Percentiles rank a stretch among this genome's conserved stretches.
phyloP scores from a whole-genome alignment of 2,329 filamentous ascomycete species.

The Botryosphaeria dothidea region DNA sequence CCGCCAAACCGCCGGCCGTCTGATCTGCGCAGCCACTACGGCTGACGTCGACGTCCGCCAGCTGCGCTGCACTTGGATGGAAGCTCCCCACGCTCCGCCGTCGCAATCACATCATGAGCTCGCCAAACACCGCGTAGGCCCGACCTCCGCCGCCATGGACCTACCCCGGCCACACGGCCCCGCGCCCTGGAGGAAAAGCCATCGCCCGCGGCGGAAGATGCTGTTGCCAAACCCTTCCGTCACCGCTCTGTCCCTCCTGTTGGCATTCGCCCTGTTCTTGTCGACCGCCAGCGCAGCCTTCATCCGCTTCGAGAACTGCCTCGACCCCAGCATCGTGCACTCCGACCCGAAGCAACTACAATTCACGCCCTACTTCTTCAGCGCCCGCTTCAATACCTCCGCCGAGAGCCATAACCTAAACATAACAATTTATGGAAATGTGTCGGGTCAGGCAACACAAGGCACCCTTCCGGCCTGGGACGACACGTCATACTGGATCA shows the following conservation, averaged over 20 bases:
- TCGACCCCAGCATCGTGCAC: slow-evolving; percentile 60
- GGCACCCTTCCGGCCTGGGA: slow-evolving; percentile 61
- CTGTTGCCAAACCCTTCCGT: not conserved
- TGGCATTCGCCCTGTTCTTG: not conserved
- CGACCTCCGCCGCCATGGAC: slow-evolving; percentile 14
- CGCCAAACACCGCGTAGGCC: slow-evolving; percentile 1
- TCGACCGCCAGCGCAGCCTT: slow-evolving; percentile 49
- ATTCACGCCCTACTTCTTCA: slow-evolving; percentile 74
- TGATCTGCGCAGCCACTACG: slow-evolving; percentile 16
- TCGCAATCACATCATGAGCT: slow-evolving; percentile 9
- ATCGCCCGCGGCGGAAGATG: slow-evolving; percentile 15
- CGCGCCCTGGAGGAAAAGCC: not conserved
- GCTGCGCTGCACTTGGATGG: slow-evolving; percentile 16
- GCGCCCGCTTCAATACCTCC: slow-evolving; percentile 69
- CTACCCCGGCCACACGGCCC: slow-evolving; percentile 3
- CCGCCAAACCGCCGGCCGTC: slow-evolving; percentile 9
- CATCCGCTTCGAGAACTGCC: slow-evolving; percentile 82
- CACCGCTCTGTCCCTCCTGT: not conserved
- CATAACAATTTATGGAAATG: slow-evolving; percentile 87
- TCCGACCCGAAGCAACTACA: slow-evolving; percentile 67
- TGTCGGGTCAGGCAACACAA: slow-evolving; percentile 68
- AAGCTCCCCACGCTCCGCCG: slow-evolving; percentile 6
- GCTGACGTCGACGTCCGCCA: slow-evolving; percentile 15
- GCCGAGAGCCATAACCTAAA: slow-evolving; percentile 65
- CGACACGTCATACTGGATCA: slow-evolving; percentile 60